Evolutionary conservation across 75 land plant genomes (phyloP), one percentile per base, ranked within the genome.

Genomic region (Selaginella tamariscina): DNA sequence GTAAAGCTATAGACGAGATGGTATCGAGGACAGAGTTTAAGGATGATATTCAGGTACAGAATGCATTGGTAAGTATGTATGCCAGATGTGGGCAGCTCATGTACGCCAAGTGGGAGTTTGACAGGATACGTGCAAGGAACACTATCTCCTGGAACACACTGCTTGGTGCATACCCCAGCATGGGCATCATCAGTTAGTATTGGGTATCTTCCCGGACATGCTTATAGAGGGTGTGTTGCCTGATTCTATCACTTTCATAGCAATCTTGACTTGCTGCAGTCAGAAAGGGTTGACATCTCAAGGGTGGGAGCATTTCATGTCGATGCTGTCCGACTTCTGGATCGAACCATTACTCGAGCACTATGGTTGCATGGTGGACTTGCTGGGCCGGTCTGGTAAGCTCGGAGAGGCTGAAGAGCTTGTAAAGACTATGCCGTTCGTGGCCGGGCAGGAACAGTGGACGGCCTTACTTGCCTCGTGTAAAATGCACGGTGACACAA

Each of bases 351-450:
- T 5, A 31, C 67, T 72, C 54, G 82, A 80, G 65, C 85, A 80
- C 29, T 80, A 72, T 65, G 77, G 74, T 1, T 74, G 85, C 64
- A 55, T 83, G 57, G 29, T 83, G 26, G 85, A 83, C 70, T 73
- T 83, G 9, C 32, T 80, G 8, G 82, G 82, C 15, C 85, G 85
- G 0, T 32, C 27, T 8, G 78, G 82, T 15, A 60, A 72, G 60
- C 70, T 80, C 0, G 67, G 67, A 2, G 1, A 21, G 23, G 82
- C 82, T 21, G 29, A 62, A 18, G 24, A 32, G 26, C 70, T 83
- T 20, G 77, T 80, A 21, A 56, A 68, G 9, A 71, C 57, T 30
- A 80, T 83, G 80, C 82, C 85, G 23, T 1, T 75, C n/a, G 54
- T 21, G 1, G 75, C 85, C 28, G 73, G 77, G 29, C 56, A 77